These are phyloP conservation scores for Ambrosia hybrid DNA, from an alignment of 140 eudicot species.

Conservation along the genomic window DNA sequence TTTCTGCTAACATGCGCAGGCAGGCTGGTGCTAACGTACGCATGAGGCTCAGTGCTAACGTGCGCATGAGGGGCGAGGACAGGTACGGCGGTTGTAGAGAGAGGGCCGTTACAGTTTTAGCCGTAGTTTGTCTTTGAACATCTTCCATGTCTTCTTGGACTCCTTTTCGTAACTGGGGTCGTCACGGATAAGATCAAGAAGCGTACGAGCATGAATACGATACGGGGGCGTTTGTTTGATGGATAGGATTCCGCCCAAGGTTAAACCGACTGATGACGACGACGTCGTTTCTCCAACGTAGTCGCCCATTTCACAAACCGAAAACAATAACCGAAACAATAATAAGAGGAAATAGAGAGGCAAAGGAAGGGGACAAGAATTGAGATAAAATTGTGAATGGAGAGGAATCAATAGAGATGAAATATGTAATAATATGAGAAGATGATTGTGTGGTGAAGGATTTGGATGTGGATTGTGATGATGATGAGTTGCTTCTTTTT, in stretches of 20 bases:
- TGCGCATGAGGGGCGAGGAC: constrained; percentile 52
- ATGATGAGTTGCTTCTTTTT: constrained; percentile 20
- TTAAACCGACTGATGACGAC: constrained; percentile 29
- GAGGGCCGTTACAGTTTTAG: constrained; percentile 46
- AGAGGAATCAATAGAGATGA: not conserved
- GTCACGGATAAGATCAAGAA: constrained; percentile 61
- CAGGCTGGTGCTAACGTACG: too few species aligned
- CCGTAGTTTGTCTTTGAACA: constrained; percentile 51
- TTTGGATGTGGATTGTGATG: constrained; percentile 5
- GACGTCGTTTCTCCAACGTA: not conserved
- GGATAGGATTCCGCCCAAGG: constrained; percentile 49
- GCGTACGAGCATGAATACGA: constrained; percentile 44
- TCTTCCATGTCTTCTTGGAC: constrained; percentile 45
- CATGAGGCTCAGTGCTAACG: too few species aligned
- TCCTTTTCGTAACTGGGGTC: constrained; percentile 37
- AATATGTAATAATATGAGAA: too few species aligned
- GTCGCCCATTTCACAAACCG: not conserved
- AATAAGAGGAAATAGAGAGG: too few species aligned
- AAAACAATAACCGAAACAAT: too few species aligned
- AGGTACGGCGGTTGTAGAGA: constrained; percentile 47
- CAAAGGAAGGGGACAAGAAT: too few species aligned
- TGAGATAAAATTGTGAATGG: too few species aligned
- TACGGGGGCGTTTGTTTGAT: constrained; percentile 36
- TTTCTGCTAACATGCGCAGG: too few species aligned
- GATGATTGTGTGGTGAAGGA: not conserved